Evolutionary conservation across 2,329 filamentous ascomycete species (phyloP), one percentile per base, ranked within the genome.

Genomic region (Ophiocordyceps camponoti-saundersi): DNA sequence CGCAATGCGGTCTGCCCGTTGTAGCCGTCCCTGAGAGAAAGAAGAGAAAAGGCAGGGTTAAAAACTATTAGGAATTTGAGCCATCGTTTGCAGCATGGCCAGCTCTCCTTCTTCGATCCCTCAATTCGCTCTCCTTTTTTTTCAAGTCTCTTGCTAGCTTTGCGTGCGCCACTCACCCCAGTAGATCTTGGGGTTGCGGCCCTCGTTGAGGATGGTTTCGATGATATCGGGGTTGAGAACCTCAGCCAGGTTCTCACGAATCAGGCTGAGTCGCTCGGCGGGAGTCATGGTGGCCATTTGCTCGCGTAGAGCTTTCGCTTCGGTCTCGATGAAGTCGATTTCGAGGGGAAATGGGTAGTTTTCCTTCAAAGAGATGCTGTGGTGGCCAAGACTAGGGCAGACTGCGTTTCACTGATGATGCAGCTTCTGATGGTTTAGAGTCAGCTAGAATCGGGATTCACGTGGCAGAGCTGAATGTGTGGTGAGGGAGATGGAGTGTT

Each of bases 1-100:
- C 89, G 61, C 79, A 85, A 64, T 95, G 89, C 47, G 88, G 88
- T 50, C 81, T 75, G n/a, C 87, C 87, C 0, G 87, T 93, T 16
- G 86, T 87, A 18, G 85, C 85, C 39, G 83, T 90, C 41, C 83
- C 77, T 77, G 46, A 7, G 29, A 20, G 16, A 20, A 18, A 18
- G 36, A 11, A 20, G 36, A 34, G n/a, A n/a, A 34, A 34, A n/a
- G 32, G 32, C 13, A 34, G 32, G 32, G 20, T 26, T 22, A 18
- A 34, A n/a, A 18, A 30, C 15, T 3, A 20, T 26, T 6, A 29
- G 26, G 26, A 29, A 29, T 26, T 29, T 29, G 26, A 6, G 26
- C 26, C 26, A 29, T 10, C 23, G 8, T 26, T 8, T 5, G 4
- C 23, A 26, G 4, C 23, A 26, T 8, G 7, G 7, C 7, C 26